Percentiles rank a stretch among this genome's conserved stretches.
These are phyloP conservation scores for Claviceps maximensis DNA, from an alignment of 2,329 filamentous ascomycete genomes.

Conservation along the genomic window DNA sequence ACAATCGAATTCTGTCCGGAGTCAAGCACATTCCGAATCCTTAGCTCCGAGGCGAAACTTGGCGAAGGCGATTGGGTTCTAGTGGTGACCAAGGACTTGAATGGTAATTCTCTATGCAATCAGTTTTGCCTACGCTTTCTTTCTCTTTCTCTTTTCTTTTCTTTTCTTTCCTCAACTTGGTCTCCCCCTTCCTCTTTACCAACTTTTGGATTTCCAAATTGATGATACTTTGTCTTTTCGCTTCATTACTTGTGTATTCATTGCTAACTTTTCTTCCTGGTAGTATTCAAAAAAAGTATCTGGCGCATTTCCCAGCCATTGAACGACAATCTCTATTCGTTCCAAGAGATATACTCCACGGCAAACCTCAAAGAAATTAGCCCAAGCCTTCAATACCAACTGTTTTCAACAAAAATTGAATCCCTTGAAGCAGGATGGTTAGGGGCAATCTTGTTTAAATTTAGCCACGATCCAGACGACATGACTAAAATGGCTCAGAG, in stretches of 20 bases:
- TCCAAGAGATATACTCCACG: neutral
- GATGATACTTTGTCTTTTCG: neutral
- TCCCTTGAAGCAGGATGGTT: conserved; percentile 6
- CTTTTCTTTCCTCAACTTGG: neutral
- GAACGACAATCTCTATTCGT: neutral
- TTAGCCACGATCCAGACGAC: conserved; percentile 13
- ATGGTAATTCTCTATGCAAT: neutral
- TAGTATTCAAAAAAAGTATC: neutral
- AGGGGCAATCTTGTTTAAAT: conserved; percentile 12
- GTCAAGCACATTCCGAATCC: neutral
- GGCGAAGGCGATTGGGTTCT: conserved; percentile 1
- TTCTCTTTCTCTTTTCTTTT: neutral
- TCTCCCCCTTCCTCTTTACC: neutral
- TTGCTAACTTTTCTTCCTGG: neutral
- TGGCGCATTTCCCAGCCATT: neutral
- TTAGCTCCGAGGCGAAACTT: neutral
- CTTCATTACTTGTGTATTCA: neutral
- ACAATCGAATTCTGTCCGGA: neutral
- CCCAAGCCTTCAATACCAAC: neutral
- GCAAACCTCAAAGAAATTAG: neutral
- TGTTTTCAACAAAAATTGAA: neutral
- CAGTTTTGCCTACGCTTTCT: too few relatives aligned
- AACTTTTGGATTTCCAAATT: neutral
- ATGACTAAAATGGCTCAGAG: conserved; percentile 6
- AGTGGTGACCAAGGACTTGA: neutral